These are phyloP conservation scores for Plectosphaerella cucumerina DNA, from an alignment of 2,329 filamentous ascomycete genomes.

Conservation along the genomic window DNA sequence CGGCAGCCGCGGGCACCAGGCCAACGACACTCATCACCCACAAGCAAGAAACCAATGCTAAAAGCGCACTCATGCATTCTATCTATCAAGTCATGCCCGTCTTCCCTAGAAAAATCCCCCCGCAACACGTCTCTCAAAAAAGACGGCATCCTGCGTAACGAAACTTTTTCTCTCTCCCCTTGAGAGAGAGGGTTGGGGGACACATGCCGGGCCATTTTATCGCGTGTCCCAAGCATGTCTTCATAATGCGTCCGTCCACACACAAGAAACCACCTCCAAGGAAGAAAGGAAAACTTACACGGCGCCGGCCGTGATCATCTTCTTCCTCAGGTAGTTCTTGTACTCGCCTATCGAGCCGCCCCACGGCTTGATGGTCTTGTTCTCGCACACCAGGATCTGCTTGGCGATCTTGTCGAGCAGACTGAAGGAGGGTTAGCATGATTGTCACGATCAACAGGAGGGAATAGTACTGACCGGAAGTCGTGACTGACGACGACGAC, in stretches of 20 bases:
- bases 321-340: conserved; percentile 98
- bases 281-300: conserved; percentile 52
- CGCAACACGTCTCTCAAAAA: background rate
- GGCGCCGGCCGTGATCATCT: conserved; percentile 87
- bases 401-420: conserved; percentile 99
- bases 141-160: background rate
- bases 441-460: background rate
- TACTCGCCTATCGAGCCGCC: conserved; percentile 86
- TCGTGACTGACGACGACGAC: conserved; percentile 98
- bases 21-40: too few species aligned
- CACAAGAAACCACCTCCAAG: background rate
- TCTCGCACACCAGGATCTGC: conserved; percentile 98
- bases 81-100: background rate
- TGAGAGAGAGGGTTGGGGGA: background rate
- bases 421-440: conserved; percentile 41
- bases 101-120: background rate
- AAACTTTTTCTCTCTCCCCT: background rate
- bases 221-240: background rate
- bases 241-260: background rate
- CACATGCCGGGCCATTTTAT: too few species aligned
- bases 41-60: background rate
- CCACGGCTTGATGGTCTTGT: conserved; percentile 90
- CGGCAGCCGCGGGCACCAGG: too few species aligned
- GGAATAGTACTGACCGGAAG: conserved; percentile 70
- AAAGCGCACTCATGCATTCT: conserved; percentile 2